Base-by-base conservation (phyloP, 371 early-diverging fungal species). In the Dentiscutata heterogama region DNA sequence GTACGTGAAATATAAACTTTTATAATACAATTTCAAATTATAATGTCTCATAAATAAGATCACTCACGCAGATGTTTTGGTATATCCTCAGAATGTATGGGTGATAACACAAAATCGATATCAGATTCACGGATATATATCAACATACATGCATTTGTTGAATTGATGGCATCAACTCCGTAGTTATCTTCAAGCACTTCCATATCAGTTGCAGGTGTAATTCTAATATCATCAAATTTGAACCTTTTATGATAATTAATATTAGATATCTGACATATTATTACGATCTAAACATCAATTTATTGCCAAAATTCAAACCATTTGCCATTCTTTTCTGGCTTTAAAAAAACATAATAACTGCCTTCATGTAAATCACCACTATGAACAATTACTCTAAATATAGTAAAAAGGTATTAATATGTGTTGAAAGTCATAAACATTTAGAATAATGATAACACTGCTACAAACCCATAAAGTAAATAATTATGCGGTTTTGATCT, bases 191-290 rank as follows among this genome's bases (percentile, higher is more conserved):
- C 97, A 84, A 98, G 91, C 13, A 97, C 99, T 82, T 99, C 99
- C 76, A 92, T 92, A 61, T 92, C 86, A 0, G 94, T 88, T 1
- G 93, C 97, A 53, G 96, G 97, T 5, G 93, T 93, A 3, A 99
- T 99, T 39, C 95, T 92, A 83, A 98, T 98, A 87, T 99, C 99
- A 86, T 99, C 99, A 86, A 99, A 99, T 61, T 96, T 96, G 86
- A 92, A 95, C 89, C 88, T 88, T 83, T 39, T 11, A 27, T 64
- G 8, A 27, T 14, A 6, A 64, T 46, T 46, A 46, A 11, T 46
- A 11, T 8, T 7, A 8, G 22, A 51, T 50, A 22, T n/a, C 4
- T 50, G 20, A 63, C 27, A 50, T 39, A n/a, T n/a, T n/a, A n/a
- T n/a, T n/a, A n/a, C n/a, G 13, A 78, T 29, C 14, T 31, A 42